phyloP scores from a whole-genome alignment of 2,329 filamentous ascomycete species.

The Cercospora sp. region DNA sequence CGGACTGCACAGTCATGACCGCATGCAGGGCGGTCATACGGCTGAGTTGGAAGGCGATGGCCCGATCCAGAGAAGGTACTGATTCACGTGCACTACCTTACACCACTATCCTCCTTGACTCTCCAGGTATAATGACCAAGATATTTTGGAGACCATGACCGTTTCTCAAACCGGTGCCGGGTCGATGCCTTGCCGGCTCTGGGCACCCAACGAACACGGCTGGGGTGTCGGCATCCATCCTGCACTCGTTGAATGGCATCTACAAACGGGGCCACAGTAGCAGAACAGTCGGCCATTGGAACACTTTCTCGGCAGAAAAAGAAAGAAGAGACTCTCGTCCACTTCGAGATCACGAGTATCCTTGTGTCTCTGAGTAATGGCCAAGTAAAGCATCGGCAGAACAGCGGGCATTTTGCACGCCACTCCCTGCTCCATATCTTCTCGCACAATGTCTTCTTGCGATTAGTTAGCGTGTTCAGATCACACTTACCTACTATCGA shows the following conservation, averaged over 20 bases:
- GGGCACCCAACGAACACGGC: not conserved
- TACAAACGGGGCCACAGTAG: not conserved
- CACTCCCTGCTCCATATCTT: not conserved
- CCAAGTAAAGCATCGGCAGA: not conserved
- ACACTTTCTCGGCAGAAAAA: not conserved
- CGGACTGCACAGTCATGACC: not conserved
- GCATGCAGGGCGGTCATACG: not conserved
- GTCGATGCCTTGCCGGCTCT: not conserved
- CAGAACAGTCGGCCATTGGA: not conserved
- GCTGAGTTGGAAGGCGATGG: conserved; percentile 9
- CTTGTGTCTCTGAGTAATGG: not conserved
- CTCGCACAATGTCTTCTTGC: not conserved
- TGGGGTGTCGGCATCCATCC: not conserved
- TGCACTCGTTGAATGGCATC: not conserved
- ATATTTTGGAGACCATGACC: not conserved
- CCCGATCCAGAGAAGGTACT: not conserved
- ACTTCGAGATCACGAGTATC: not conserved
- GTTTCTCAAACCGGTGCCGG: not conserved
- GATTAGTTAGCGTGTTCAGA: not conserved
- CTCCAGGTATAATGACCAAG: not conserved
- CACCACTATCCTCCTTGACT: not conserved
- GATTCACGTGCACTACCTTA: not conserved
- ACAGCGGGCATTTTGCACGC: not conserved
- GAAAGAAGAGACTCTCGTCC: not conserved
- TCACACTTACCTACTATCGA: not conserved